These are phyloP conservation scores for Podila clonocystis DNA, from an alignment of 192 early-diverging fungal genomes.

Conservation along the genomic window DNA sequence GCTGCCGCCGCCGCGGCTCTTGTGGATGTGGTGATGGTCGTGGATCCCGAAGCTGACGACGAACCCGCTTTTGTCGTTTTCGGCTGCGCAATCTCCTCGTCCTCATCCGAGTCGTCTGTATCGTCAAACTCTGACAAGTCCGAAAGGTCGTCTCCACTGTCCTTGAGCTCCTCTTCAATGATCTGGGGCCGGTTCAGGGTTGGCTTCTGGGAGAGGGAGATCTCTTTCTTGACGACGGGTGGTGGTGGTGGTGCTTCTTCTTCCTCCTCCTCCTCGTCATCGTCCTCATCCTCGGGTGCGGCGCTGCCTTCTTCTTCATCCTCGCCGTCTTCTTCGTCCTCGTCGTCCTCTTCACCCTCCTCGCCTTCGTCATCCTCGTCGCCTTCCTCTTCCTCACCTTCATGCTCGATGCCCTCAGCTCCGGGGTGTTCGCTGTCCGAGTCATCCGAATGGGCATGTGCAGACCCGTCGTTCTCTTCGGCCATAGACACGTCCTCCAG, in stretches of 20 bases:
- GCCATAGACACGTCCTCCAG: background rate
- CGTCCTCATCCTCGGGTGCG: constrained; percentile 13
- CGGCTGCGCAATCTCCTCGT: constrained; percentile 24
- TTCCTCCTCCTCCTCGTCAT: constrained; percentile 14
- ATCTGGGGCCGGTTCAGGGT: constrained; percentile 28
- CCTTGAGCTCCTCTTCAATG: constrained; percentile 41
- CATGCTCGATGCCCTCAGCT: constrained; percentile 11
- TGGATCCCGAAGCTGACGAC: background rate
- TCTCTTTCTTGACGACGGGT: constrained; percentile 10
- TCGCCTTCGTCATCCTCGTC: constrained; percentile 22
- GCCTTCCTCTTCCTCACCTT: constrained; percentile 18
- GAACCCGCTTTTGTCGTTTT: constrained; percentile 24
- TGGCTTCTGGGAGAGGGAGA: constrained; percentile 24
- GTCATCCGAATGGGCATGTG: constrained; percentile 18
- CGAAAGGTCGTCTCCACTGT: constrained; percentile 46
- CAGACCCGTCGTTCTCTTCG: constrained; percentile 14
- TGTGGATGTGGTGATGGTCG: background rate
- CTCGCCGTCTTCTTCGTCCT: constrained; percentile 13
- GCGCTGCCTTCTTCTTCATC: constrained; percentile 13
- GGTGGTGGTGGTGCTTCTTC: constrained; percentile 7
- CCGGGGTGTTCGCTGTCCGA: constrained; percentile 5
- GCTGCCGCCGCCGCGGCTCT: background rate
- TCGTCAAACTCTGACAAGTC: constrained; percentile 50
- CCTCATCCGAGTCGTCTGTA: constrained; percentile 47
- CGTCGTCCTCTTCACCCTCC: constrained; percentile 10